Conservation (phyloP, 306 rosid genomes). For the Prinsepia uniflora region DNA sequence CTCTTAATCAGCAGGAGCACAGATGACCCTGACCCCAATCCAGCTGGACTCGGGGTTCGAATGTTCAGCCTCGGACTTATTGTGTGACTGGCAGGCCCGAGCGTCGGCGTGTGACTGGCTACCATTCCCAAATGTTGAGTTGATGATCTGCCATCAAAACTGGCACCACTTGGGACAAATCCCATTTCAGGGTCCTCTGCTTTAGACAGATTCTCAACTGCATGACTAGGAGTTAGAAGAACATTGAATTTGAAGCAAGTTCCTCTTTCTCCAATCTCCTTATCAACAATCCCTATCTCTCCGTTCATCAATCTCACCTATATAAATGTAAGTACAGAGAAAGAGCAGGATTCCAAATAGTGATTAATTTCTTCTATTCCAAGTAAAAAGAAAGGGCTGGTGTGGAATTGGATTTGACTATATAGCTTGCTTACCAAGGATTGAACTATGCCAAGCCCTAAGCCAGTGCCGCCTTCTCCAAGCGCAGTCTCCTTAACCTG, state of each 20-base stretch:
- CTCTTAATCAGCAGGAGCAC: conserved; percentile 33
- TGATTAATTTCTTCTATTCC: no score
- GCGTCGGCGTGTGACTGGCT: neutral
- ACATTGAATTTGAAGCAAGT: conserved; percentile 73
- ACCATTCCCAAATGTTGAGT: neutral
- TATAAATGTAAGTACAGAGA: neutral
- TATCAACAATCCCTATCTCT: conserved; percentile 65
- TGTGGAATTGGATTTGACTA: no score
- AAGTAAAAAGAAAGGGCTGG: no score
- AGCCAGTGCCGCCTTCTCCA: conserved; percentile 75
- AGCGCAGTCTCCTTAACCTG: conserved; percentile 61
- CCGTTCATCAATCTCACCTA: conserved; percentile 86
- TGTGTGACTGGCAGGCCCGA: neutral
- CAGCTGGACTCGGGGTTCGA: conserved; percentile 25
- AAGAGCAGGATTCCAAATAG: neutral
- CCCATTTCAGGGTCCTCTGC: conserved; percentile 26
- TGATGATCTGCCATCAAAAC: neutral
- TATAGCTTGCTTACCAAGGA: conserved; percentile 49
- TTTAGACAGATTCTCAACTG: conserved; percentile 22
- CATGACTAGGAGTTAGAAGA: conserved; percentile 14
- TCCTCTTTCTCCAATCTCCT: conserved; percentile 58
- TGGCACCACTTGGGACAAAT: conserved; percentile 9
- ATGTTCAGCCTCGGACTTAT: conserved; percentile 35
- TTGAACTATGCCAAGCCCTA: conserved; percentile 90
- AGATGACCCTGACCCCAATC: conserved; percentile 45